Evolutionary conservation across 352 stramenopile species (phyloP), one percentile per base, ranked within the genome.

Genomic region (Globisporangium heterothallicum): DNA sequence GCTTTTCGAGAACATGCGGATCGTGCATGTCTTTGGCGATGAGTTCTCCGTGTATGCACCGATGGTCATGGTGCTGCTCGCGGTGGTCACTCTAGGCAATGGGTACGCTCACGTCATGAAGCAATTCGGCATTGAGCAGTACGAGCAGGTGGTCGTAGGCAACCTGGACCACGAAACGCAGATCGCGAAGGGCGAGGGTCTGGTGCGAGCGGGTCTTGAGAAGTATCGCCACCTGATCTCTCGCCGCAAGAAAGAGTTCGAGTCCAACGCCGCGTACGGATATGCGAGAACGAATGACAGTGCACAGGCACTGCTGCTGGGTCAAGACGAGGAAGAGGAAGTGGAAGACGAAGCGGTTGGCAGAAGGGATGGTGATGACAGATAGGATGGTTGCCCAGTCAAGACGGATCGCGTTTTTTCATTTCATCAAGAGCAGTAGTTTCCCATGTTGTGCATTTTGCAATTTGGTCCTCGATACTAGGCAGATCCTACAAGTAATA

Each of bases 21-120:
- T 85, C 18, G 68, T 90, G 4, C 74, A 60, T 64, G 3, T 58
- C 60, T 16, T 62, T 73, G 78, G 76, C 3, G 60, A 63, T 12
- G 66, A 65, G 16, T 84, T 90, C 40, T 67, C 67, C 0, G 61
- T 83, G 3, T 86, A 88, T 42, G 72, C 72, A 12, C 76, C 78
- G 8, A 40, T 82, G 5, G 42, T 79, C 3, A 76, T 90, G 70
- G 63, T 85, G 25, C 53, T 69, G 16, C 53, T 90, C 22, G 68
- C 66, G 4, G 64, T 40, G 2, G 78, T 78, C 26, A 84, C 74
- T 2, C 42, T 85, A 4, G 42, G 38, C 12, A 72, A 89, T 34
- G 68, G 65, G 26, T 88, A 86, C 44, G 74, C 73, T 40, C 66
- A 66, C 27, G 53, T 76, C 9, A 71, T 90, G 60, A 68, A 68